phyloP scores from a whole-genome alignment of 352 stramenopile species.

The Lagenidium sp. region DNA sequence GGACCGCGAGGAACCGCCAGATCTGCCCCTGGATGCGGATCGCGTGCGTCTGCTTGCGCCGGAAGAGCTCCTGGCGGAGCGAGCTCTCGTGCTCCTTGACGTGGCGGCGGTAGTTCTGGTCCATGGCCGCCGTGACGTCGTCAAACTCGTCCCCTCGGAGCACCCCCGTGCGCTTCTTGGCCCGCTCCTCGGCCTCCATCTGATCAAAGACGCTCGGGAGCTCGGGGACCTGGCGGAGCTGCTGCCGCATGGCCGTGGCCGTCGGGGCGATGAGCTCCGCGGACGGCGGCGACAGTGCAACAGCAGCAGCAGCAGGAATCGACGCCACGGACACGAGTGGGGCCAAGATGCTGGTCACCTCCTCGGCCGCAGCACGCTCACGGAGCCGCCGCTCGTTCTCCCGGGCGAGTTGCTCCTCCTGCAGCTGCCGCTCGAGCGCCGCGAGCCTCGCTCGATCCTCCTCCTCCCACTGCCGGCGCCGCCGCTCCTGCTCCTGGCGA shows the following conservation, averaged over 20 bases:
- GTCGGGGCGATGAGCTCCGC: constrained; percentile 10
- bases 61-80: constrained; percentile 31
- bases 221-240: constrained; percentile 26
- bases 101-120: constrained; percentile 29
- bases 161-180: constrained; percentile 23
- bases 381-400: constrained; percentile 18
- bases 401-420: constrained; percentile 28
- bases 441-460: constrained; percentile 41
- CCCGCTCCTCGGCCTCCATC: constrained; percentile 61
- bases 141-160: constrained; percentile 40
- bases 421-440: constrained; percentile 35
- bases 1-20: constrained; percentile 37
- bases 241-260: constrained; percentile 20
- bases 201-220: constrained; percentile 73
- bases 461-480: constrained; percentile 58
- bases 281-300: background rate
- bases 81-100: constrained; percentile 42
- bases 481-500: constrained; percentile 50
- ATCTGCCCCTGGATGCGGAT: constrained; percentile 47
- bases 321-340: constrained; percentile 11
- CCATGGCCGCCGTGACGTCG: constrained; percentile 32
- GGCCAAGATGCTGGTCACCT: no score
- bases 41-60: constrained; percentile 31
- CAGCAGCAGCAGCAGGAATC: background rate
- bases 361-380: no score